Evolutionary conservation across 495 filamentous ascomycete species (phyloP).

Genomic region (Aspergillus hancockii): DNA sequence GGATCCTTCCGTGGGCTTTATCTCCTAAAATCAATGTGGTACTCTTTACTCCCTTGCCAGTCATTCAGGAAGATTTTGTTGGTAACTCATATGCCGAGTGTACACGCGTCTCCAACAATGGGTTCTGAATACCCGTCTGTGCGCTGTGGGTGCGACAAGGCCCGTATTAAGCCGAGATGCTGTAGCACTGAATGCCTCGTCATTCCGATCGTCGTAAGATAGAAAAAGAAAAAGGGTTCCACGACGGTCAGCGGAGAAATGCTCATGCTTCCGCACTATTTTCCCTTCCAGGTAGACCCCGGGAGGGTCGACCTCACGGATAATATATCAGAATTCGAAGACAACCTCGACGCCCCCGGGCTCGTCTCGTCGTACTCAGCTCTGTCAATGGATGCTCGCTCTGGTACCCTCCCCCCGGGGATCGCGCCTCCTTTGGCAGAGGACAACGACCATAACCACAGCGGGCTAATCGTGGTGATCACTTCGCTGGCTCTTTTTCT

Average conservation of each 20-base stretch:
- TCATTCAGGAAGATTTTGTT: not conserved
- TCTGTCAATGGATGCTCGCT: slow-evolving; percentile 5
- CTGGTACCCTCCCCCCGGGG: slow-evolving; percentile 4
- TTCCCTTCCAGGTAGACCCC: not conserved
- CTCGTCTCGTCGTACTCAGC: not conserved
- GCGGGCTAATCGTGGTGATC: slow-evolving; percentile 29
- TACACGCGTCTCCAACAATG: not conserved
- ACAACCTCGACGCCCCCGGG: not conserved
- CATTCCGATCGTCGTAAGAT: not conserved
- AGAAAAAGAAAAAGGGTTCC: not conserved
- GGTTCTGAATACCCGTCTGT: not conserved
- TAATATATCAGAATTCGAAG: not conserved
- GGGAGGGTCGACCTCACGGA: not conserved
- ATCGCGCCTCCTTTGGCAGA: slow-evolving; percentile 26
- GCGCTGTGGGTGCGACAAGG: not conserved
- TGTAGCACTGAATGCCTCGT: not conserved
- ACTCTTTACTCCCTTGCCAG: not conserved
- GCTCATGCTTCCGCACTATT: not conserved
- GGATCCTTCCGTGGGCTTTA: not conserved
- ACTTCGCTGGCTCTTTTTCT: slow-evolving; percentile 26
- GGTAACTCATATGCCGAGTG: not conserved
- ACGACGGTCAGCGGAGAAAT: not conserved
- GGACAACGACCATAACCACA: slow-evolving; percentile 31
- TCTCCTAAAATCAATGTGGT: not conserved
- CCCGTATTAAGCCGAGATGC: not conserved